These are phyloP conservation scores for Arthonia radiata DNA, from an alignment of 495 filamentous ascomycete genomes.

Conservation along the genomic window DNA sequence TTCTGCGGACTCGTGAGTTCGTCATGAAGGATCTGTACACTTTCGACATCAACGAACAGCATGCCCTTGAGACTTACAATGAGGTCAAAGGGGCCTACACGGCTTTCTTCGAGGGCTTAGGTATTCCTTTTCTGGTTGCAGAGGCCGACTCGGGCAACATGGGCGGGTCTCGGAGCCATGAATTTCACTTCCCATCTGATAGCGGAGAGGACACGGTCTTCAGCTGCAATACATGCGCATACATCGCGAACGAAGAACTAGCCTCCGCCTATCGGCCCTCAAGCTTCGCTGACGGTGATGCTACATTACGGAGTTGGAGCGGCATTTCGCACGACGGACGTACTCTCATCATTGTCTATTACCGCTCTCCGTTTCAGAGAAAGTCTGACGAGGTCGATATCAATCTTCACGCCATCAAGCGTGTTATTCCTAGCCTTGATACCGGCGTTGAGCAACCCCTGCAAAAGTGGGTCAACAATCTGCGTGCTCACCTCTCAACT, in stretches of 20 bases:
- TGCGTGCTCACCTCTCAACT: no score
- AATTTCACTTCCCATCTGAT: slow-evolving; percentile 64
- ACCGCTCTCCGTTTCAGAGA: slow-evolving; percentile 23
- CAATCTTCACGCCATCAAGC: slow-evolving; percentile 47
- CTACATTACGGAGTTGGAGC: slow-evolving; percentile 21
- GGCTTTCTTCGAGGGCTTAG: slow-evolving; percentile 56
- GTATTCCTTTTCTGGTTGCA: slow-evolving; percentile 61
- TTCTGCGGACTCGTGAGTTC: slow-evolving; percentile 81
- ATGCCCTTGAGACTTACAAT: slow-evolving; percentile 54
- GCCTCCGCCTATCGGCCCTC: no score
- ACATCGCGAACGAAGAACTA: slow-evolving; percentile 69
- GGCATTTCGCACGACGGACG: slow-evolving; percentile 43
- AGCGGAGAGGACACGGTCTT: slow-evolving; percentile 73
- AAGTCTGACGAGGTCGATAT: slow-evolving; percentile 22
- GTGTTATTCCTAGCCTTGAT: slow-evolving; percentile 47
- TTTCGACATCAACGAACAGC: slow-evolving; percentile 43
- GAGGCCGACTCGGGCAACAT: slow-evolving; percentile 88
- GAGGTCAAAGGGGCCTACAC: slow-evolving; percentile 45
- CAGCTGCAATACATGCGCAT: slow-evolving; percentile 46
- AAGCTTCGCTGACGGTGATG: no score
- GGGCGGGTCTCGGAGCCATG: slow-evolving; percentile 78
- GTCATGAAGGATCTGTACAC: slow-evolving; percentile 98
- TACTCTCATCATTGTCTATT: slow-evolving; percentile 43
- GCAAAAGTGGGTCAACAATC: slow-evolving; percentile 36
- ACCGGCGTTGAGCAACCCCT: slow-evolving; percentile 37